phyloP scores from a whole-genome alignment of 306 rosid species.

The Castanospermum australe region DNA sequence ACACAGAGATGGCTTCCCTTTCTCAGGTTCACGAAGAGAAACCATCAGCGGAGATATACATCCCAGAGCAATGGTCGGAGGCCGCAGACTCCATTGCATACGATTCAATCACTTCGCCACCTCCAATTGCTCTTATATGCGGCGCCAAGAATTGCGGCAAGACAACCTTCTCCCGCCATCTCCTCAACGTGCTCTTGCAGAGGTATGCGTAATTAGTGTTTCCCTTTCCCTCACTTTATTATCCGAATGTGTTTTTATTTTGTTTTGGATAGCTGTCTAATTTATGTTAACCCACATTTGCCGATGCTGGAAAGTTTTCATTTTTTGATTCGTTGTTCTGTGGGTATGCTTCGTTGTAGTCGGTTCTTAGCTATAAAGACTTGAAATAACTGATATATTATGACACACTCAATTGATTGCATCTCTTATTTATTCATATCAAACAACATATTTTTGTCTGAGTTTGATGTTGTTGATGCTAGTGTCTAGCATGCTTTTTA shows the following conservation, averaged over 20 bases:
- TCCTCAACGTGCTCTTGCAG: slow-evolving; percentile 51
- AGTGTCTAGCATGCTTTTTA: background rate
- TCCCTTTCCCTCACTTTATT: too few species aligned
- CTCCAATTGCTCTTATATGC: slow-evolving; percentile 53
- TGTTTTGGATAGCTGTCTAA: too few species aligned
- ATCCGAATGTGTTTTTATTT: too few species aligned
- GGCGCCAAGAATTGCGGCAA: slow-evolving; percentile 67
- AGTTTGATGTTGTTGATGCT: background rate
- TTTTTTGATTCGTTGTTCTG: too few species aligned
- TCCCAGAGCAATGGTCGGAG: slow-evolving; percentile 53
- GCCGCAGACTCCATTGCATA: slow-evolving; percentile 51
- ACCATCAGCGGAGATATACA: slow-evolving; percentile 41
- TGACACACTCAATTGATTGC: background rate
- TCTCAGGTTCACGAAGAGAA: slow-evolving; percentile 29
- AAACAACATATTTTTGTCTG: background rate
- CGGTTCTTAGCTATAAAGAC: too few species aligned
- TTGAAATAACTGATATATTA: too few species aligned
- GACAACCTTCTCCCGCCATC: slow-evolving; percentile 67
- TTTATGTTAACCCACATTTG: too few species aligned
- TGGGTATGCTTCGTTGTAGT: too few species aligned
- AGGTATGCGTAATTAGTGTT: slow-evolving; percentile 25
- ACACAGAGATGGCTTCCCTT: slow-evolving; percentile 22
- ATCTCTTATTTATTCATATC: background rate
- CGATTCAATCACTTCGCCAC: slow-evolving; percentile 38
- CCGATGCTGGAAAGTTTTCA: too few species aligned